Conservation (phyloP, 176 grass and related monocot species). For the bread wheat (Triticum aestivum) region IWGSC_CS_RefSeq_v2.1 NC_057798.1:699083355-699083854, state of each 20-base stretch:
- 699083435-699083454: too few relatives aligned
- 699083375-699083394: too few relatives aligned
- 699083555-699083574: conserved; percentile 52
- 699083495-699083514: conserved; percentile 48
- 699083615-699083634: conserved; percentile 70
- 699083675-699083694: conserved; percentile 58
- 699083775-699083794: neutral
- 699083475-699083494: neutral
- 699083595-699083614: conserved; percentile 92
- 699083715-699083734: too few relatives aligned
- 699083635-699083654: conserved; percentile 95
- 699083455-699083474: too few relatives aligned
- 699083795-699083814: conserved; percentile 12
- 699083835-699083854: conserved; percentile 71
- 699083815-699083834: conserved; percentile 76
- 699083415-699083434: too few relatives aligned
- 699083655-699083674: conserved; percentile 64
- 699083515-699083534: conserved; percentile 39
- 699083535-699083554: conserved; percentile 23
- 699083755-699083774: neutral
- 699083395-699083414: too few relatives aligned
- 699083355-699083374: too few relatives aligned
- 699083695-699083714: conserved; percentile 61
- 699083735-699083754: conserved; percentile 4
- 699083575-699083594: conserved; percentile 88